Evolutionary conservation across 768 basidiomycete genomes (phyloP), one percentile per base, ranked within the genome.

Genomic region (Tephrocybe sp.): DNA sequence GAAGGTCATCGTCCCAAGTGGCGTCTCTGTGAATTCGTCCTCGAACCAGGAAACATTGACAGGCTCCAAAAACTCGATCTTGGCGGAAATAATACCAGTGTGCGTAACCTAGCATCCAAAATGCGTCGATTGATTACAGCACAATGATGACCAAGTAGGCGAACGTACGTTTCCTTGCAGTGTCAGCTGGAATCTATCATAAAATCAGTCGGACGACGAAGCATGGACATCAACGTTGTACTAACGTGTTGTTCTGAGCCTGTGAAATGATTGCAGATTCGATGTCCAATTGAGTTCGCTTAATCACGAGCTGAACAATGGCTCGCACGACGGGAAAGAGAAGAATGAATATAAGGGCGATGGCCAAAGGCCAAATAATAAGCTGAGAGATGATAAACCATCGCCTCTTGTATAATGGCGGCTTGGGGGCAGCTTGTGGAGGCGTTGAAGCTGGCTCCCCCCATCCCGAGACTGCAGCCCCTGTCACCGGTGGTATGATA

Each of bases 281-380:
- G 39, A 89, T 70, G 49, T 82, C 72, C 31, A 89, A 68, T 17
- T 72, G 72, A 31, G 78, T 67, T 33, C 72, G 71, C 50, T 85
- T 80, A 13, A 88, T 75, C 35, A 88, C 78, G 36, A 82, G 73
- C 55, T 85, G 84, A 16, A 79, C 75, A 55, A 87, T 84, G 39
- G 85, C 85, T 44, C 68, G 75, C 49, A 88, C 72, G 49, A 88
- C 82, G 5, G 86, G 86, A 63, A 80, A 88, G 19, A 89, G 65
- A 10, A 87, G 41, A 53, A 88, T 78, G 65, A 88, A 89, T 16
- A 88, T 65, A 33, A 87, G 62, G 13, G 75, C 82, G 47, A 89
- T 85, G 32, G 70, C 79, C 13, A 87, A 59, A 5, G 77, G 73
- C 14, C 74, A 65, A 3, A 72, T 59, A 23, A 86, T 71, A 53